Evolutionary conservation across 768 basidiomycete genomes (phyloP).

Genomic region (Cystobasidium onofrii): DNA sequence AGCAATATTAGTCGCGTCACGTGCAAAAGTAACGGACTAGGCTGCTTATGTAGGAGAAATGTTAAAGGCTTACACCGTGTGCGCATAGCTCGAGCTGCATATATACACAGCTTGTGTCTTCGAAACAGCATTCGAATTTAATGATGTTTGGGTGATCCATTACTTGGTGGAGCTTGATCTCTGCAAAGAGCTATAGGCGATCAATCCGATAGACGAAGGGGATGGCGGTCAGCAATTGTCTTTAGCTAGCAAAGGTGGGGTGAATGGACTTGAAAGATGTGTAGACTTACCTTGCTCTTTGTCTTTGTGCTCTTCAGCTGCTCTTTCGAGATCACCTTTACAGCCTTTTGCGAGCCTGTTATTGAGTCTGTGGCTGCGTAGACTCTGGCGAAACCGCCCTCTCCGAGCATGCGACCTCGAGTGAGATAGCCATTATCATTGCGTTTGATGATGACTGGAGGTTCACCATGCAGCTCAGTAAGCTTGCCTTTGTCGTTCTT

Average conservation of each 20-base stretch:
- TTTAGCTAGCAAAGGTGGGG: neutral
- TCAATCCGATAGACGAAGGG: neutral
- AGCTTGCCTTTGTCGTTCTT: constrained; percentile 37
- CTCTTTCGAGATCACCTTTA: constrained; percentile 89
- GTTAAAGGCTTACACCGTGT: constrained; percentile 57
- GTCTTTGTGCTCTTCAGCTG: constrained; percentile 92
- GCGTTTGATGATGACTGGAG: constrained; percentile 35
- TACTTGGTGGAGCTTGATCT: constrained; percentile 94
- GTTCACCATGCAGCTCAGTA: constrained; percentile 40
- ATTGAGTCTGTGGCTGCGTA: constrained; percentile 75
- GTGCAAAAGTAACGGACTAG: neutral
- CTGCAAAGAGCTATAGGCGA: constrained; percentile 71
- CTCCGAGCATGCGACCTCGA: constrained; percentile 40
- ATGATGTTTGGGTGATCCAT: constrained; percentile 90
- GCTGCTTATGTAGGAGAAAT: no score
- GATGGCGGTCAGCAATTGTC: neutral
- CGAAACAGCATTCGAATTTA: constrained; percentile 83
- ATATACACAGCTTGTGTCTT: constrained; percentile 90
- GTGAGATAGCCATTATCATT: constrained; percentile 33
- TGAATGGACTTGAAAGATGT: neutral
- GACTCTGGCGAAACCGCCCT: constrained; percentile 90
- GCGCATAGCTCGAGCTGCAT: constrained; percentile 91
- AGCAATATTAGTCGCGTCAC: neutral
- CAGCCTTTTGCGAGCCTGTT: constrained; percentile 61
- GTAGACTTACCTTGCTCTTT: constrained; percentile 71